A percentile compares a stretch with the other conserved stretches of the same genome.
phyloP scores from a whole-genome alignment of 257 asterid genomes.

The Voacanga thouarsii region DNA sequence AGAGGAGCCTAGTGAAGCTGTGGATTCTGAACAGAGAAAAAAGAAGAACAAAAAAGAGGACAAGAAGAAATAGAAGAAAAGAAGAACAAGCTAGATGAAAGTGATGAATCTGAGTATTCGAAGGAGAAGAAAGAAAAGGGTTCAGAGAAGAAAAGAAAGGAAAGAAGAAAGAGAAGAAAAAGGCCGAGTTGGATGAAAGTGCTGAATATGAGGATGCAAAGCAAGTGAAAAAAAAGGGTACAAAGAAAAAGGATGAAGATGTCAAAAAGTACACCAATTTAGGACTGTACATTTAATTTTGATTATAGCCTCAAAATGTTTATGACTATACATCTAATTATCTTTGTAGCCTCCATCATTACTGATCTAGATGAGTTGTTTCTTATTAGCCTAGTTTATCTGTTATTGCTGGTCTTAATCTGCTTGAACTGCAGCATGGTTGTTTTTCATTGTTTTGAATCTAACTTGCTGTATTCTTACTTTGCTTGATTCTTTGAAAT shows the following conservation, averaged over 20 bases:
- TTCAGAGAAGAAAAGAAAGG: no score
- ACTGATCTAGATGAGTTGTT: background rate
- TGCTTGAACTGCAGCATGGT: background rate
- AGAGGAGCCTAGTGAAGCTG: constrained; percentile 15
- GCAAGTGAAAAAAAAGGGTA: no score
- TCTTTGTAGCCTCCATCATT: background rate
- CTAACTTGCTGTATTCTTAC: background rate
- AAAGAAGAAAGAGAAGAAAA: no score
- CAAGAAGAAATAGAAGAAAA: constrained; percentile 15
- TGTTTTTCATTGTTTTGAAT: background rate
- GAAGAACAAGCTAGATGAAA: no score
- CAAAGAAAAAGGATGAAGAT: background rate
- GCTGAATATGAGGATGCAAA: no score
- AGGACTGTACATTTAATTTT: background rate
- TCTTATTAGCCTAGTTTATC: background rate
- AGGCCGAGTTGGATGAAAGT: no score
- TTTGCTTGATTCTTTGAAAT: background rate
- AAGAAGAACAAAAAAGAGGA: no score
- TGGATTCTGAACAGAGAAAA: constrained; percentile 3
- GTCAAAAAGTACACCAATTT: background rate
- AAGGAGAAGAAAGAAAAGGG: background rate
- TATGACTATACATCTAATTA: background rate
- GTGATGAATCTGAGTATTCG: background rate
- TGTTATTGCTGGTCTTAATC: background rate
- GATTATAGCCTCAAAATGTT: background rate